These are phyloP conservation scores for Gossypium arboreum DNA, from an alignment of 345 rosid genomes.

Conservation along the genomic window DNA sequence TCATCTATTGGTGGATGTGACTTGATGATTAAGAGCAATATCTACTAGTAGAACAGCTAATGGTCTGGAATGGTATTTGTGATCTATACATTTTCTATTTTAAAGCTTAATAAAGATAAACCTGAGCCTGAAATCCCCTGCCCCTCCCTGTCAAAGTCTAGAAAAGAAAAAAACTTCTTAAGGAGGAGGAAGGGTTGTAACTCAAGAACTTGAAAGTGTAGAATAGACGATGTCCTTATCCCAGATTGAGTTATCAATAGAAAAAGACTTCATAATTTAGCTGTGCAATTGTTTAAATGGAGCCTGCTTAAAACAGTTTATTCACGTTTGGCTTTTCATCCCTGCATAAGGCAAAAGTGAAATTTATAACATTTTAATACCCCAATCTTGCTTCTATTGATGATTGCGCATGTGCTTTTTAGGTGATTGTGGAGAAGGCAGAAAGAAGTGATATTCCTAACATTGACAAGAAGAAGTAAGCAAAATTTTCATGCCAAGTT, in stretches of 20 bases:
- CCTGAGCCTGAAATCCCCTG: neutral
- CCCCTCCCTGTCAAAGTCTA: neutral
- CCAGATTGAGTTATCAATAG: neutral
- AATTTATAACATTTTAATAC: neutral
- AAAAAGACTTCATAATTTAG: neutral
- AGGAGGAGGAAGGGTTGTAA: neutral
- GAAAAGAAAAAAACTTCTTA: neutral
- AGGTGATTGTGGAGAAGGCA: slow-evolving; percentile 79
- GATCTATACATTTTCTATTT: neutral
- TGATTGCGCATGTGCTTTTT: neutral
- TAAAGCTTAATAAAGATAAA: neutral
- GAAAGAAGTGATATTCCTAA: slow-evolving; percentile 36
- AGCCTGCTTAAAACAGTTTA: neutral
- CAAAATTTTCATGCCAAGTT: neutral
- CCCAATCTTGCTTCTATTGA: neutral
- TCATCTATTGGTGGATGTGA: no score
- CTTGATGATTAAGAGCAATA: no score
- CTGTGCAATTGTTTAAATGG: neutral
- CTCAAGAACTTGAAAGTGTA: neutral
- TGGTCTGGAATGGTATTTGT: neutral
- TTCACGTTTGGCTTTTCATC: neutral
- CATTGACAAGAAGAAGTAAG: slow-evolving; percentile 89
- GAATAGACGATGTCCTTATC: neutral
- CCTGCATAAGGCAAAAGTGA: neutral
- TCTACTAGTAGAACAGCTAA: neutral